phyloP scores from a whole-genome alignment of 2,329 filamentous ascomycete genomes.

The Fusarium neocosmosporiellum region DNA sequence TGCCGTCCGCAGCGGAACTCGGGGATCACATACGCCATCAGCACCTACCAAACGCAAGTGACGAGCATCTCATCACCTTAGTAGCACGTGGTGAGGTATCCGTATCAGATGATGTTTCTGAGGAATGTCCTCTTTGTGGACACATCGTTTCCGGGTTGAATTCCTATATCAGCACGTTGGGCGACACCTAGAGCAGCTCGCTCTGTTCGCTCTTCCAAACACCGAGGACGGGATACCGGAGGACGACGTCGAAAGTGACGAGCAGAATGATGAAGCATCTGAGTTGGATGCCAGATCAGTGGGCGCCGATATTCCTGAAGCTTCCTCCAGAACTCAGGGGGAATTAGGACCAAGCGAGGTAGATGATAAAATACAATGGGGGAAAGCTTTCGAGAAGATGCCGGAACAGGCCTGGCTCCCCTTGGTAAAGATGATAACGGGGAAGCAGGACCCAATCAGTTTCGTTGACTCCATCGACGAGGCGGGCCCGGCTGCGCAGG shows the following conservation, averaged over 20 bases:
- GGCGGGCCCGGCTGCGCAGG: background rate
- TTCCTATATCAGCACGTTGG: conserved; percentile 42
- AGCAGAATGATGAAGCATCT: background rate
- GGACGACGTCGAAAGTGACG: background rate
- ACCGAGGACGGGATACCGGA: background rate
- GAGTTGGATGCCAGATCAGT: background rate
- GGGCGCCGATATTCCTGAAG: background rate
- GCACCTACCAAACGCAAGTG: background rate
- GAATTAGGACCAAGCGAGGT: background rate
- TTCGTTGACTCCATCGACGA: background rate
- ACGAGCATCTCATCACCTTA: background rate
- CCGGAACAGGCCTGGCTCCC: no score
- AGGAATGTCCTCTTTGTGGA: conserved; percentile 33
- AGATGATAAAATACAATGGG: no score
- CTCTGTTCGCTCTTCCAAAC: conserved; percentile 37
- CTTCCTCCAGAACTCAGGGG: background rate
- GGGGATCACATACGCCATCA: background rate
- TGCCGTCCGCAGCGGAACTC: background rate
- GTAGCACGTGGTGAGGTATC: background rate
- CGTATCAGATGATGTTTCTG: background rate
- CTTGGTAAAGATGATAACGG: background rate
- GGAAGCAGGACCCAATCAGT: background rate
- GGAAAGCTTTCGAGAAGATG: no score
- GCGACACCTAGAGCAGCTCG: conserved; percentile 40
- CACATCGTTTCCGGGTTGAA: conserved; percentile 11